phyloP scores from a whole-genome alignment of 2,329 filamentous ascomycete genomes.

The Calonectria hawksworthii region DNA sequence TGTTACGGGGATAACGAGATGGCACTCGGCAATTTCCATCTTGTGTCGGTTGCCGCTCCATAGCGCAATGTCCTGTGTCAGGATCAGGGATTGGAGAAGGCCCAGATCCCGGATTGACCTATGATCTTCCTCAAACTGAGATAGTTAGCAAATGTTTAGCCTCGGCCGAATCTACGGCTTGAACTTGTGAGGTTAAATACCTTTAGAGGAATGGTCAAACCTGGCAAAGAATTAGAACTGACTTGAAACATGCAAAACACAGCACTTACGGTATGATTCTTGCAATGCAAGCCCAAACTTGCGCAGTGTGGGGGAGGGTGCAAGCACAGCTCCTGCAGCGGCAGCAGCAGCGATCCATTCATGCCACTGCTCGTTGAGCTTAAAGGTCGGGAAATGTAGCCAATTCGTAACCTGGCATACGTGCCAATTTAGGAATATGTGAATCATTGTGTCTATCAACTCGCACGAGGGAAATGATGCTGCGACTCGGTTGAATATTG shows the following conservation, averaged over 20 bases:
- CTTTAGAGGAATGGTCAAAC: constrained; percentile 48
- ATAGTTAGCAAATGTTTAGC: constrained; percentile 12
- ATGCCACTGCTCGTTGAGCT: constrained; percentile 66
- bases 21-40: constrained; percentile 70
- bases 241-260: not conserved
- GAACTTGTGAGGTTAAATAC: constrained; percentile 36
- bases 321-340: constrained; percentile 71
- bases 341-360: constrained; percentile 73
- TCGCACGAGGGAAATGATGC: constrained; percentile 74
- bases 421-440: constrained; percentile 71
- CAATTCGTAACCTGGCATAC: constrained; percentile 69
- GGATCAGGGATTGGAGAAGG: constrained; percentile 63
- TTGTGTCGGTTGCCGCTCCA: constrained; percentile 69
- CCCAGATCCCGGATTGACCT: constrained; percentile 60
- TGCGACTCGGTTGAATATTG: constrained; percentile 65
- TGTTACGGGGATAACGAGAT: constrained; percentile 59
- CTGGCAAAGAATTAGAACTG: constrained; percentile 31
- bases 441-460: constrained; percentile 71
- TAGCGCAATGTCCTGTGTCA: constrained; percentile 64
- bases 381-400: constrained; percentile 74
- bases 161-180: not conserved
- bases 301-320: constrained; percentile 69
- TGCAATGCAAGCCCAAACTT: constrained; percentile 72
- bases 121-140: constrained; percentile 65
- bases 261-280: constrained; percentile 61